Percentiles rank a stretch among this genome's conserved stretches.
Conservation (phyloP, 169 alveolate species). For the Perkinsus olseni region DNA sequence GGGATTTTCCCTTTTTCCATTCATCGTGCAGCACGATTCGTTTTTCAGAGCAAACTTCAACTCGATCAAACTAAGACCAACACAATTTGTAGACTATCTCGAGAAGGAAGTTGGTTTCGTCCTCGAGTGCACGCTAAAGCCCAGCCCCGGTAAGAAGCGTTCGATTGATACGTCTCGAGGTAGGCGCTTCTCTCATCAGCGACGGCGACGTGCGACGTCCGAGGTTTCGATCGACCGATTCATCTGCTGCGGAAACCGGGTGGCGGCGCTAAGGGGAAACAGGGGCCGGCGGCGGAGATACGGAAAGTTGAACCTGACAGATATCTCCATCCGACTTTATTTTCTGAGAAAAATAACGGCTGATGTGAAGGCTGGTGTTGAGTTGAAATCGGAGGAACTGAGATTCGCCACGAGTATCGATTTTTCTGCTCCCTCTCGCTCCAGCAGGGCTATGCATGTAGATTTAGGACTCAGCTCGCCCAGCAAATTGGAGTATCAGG, state of each 20-base stretch:
- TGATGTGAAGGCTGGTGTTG: not conserved
- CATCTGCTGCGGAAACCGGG: not conserved
- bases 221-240: not conserved
- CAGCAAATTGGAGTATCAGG: no score
- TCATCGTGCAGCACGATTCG: no score
- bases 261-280: not conserved
- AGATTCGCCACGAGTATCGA: not conserved
- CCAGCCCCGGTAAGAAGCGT: not conserved
- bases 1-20: no score
- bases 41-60: not conserved
- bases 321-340: not conserved
- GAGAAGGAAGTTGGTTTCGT: not conserved
- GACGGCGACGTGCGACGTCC: not conserved
- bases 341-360: not conserved
- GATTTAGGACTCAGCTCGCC: no score
- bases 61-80: not conserved
- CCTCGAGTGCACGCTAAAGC: not conserved
- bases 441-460: no score
- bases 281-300: not conserved
- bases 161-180: not conserved
- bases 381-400: not conserved
- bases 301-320: not conserved
- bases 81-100: not conserved
- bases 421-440: no score
- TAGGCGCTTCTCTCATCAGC: not conserved